Conservation (phyloP, 179 eudicot genomes). For the Amaranthus tricolor region DNA sequence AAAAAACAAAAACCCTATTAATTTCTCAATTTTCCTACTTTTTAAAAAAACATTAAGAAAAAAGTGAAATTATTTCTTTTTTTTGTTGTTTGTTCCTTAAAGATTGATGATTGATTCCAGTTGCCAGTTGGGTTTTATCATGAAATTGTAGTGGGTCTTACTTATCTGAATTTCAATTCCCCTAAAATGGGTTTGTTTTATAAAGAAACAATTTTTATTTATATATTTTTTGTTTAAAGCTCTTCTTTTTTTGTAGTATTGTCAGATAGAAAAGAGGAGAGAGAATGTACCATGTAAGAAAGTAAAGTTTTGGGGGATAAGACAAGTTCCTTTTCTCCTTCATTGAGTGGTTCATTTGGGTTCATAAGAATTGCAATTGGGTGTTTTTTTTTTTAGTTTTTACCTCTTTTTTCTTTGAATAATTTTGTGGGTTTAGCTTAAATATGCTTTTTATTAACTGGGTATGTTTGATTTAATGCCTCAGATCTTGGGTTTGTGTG, state of each 20-base stretch:
- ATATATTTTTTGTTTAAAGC: conserved; percentile 2
- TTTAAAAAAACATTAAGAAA: not conserved
- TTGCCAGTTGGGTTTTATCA: conserved; percentile 44
- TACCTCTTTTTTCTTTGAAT: not conserved
- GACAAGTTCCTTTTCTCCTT: conserved; percentile 19
- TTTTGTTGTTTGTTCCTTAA: conserved; percentile 21
- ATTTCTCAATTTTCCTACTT: too few species aligned
- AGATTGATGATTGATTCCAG: conserved; percentile 66
- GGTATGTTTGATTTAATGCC: conserved; percentile 32
- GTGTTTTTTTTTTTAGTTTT: conserved; percentile 25
- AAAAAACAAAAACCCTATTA: not conserved
- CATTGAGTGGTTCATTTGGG: conserved; percentile 36
- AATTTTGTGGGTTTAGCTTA: conserved; percentile 24
- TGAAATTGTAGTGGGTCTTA: conserved; percentile 47
- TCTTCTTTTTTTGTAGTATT: conserved; percentile 13
- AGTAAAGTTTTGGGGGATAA: not conserved
- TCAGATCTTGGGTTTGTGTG: conserved; percentile 18
- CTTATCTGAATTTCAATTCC: conserved; percentile 32
- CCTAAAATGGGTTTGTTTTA: conserved; percentile 19
- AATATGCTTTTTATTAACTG: conserved; percentile 20
- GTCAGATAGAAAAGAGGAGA: conserved; percentile 25
- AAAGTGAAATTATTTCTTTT: conserved; percentile 13
- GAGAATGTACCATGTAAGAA: conserved; percentile 22
- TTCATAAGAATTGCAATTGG: conserved; percentile 31
- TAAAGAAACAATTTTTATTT: not conserved